Evolutionary conservation across 2,329 filamentous ascomycete species (phyloP), one percentile per base, ranked within the genome.

Genomic region (Podosphaera xanthii): DNA sequence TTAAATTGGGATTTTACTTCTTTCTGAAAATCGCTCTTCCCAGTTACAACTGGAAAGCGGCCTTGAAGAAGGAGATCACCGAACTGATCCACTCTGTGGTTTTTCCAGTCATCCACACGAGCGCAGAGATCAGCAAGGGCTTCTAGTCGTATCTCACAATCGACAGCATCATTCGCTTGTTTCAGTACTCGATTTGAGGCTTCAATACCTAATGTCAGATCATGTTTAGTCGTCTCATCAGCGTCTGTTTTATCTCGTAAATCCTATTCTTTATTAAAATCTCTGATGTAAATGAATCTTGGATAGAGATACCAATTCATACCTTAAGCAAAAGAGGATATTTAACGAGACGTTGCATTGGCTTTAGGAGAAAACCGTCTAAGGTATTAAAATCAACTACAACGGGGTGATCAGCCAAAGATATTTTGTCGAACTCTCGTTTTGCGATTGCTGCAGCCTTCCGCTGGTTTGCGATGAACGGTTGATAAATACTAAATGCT

Each of bases 31-130:
- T 96, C 91, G 67, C 83, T 94, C 71, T 87, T 86, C 65, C 84
- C 84, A 33, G 94, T 97, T 38, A 95, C 76, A 48, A 98, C 91
- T 0, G 87, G 89, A 71, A 95, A 94, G 36, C 89, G 86, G 40
- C 92, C 92, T 65, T 94, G 87, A 33, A 94, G 76, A 38, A 98
- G 76, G 30, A 98, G 75, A 59, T 89, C 85, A 48, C 92, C 92
- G 66, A 98, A 96, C n/a, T 85, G 81, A 62, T 94, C 86, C 35
- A 96, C 83, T 61, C 84, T 82, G 69, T 97, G 87, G 58, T 85
- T 87, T 71, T 96, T 97, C 92, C 92, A 98, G 70, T 98, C 92
- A 67, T 97, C 92, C 0, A 98, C 91, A 57, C 92, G 78, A 59
- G 73, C 73, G 61, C 84, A 82, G 34, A 98, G 76, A 61, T 97